Conservation (phyloP, 768 basidiomycete genomes). For the Phaffia tasmanica region DNA sequence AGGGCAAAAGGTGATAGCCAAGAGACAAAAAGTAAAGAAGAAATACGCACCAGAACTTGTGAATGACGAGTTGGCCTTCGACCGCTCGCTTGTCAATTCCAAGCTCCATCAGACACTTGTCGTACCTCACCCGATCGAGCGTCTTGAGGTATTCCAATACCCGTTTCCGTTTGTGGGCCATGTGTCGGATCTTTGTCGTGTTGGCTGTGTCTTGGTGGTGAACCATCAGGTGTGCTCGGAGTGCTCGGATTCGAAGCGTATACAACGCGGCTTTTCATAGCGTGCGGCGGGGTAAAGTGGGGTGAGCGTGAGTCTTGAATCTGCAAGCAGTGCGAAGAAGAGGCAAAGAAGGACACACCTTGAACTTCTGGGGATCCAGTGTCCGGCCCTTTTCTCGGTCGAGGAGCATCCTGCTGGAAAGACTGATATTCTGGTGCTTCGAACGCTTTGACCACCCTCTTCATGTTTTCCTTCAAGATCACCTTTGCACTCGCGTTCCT, state of each 20-base stretch:
- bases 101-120: slow-evolving; percentile 24
- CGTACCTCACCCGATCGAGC: slow-evolving; percentile 21
- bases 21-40: neutral
- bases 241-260: slow-evolving; percentile 15
- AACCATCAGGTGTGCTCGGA: slow-evolving; percentile 15
- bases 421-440: slow-evolving; percentile 6
- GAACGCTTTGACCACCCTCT: slow-evolving; percentile 13
- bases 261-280: slow-evolving; percentile 19
- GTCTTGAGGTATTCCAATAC: slow-evolving; percentile 22
- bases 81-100: slow-evolving; percentile 26
- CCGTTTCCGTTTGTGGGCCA: slow-evolving; percentile 11
- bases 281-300: neutral
- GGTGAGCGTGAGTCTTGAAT: neutral
- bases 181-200: neutral
- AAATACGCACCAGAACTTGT: slow-evolving; percentile 16
- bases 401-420: neutral
- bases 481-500: slow-evolving; percentile 14
- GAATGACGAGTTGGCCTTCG: slow-evolving; percentile 24
- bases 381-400: slow-evolving; percentile 15
- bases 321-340: neutral
- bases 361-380: slow-evolving; percentile 22
- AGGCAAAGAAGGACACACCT: slow-evolving; percentile 7
- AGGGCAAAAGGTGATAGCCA: neutral
- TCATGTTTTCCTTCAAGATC: slow-evolving; percentile 20
- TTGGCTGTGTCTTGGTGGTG: slow-evolving; percentile 17